These are phyloP conservation scores for Thielaviopsis punctulata DNA, from an alignment of 2,329 filamentous ascomycete species.

Conservation along the genomic window DNA sequence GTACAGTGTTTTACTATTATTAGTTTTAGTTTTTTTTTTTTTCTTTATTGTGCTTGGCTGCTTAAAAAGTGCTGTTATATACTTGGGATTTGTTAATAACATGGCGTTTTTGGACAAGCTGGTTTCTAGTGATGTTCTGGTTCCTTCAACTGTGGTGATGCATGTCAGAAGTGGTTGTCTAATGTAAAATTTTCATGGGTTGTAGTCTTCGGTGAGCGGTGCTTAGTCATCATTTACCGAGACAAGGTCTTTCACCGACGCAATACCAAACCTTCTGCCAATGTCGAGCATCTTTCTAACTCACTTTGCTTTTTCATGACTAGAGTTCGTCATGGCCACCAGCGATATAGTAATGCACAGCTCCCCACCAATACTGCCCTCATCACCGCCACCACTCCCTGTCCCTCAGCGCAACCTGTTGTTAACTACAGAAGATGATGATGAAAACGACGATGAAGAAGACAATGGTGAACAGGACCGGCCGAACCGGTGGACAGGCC, in stretches of 20 bases:
- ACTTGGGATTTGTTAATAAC: conserved; percentile 9
- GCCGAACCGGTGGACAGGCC: conserved; percentile 58
- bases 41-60: conserved; percentile 1
- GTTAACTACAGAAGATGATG: too few relatives aligned
- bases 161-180: not conserved
- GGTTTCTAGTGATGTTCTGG: not conserved
- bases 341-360: not conserved
- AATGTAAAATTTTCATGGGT: not conserved
- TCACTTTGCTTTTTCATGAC: not conserved
- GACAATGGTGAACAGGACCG: conserved; percentile 23
- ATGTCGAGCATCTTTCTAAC: not conserved
- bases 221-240: not conserved
- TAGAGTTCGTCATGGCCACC: not conserved
- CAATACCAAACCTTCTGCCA: not conserved
- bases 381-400: not conserved
- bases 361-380: not conserved
- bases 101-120: conserved; percentile 6
- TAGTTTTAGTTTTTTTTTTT: conserved; percentile 5
- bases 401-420: too few relatives aligned
- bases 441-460: too few relatives aligned
- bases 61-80: conserved; percentile 12
- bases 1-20: conserved; percentile 5
- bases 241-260: not conserved
- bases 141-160: not conserved
- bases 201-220: not conserved